These are phyloP conservation scores for Rhizopogon parksii DNA, from an alignment of 1,284 basidiomycete genomes.

Conservation along the genomic window DNA sequence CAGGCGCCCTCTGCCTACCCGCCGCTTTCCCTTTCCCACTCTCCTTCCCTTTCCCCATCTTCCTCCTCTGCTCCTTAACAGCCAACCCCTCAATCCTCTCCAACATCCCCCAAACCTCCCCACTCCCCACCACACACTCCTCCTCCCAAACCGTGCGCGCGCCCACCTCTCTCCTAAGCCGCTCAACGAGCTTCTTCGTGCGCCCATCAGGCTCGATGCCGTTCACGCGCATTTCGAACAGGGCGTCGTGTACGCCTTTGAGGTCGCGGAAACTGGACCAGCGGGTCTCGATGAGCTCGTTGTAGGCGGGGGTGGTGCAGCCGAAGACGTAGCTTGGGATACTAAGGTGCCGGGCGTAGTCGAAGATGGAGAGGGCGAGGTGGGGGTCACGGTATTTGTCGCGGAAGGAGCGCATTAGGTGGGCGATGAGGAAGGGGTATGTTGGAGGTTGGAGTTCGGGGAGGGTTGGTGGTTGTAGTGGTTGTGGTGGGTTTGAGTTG, in stretches of 20 bases:
- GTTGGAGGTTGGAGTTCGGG: slow-evolving; percentile 47
- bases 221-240: slow-evolving; percentile 78
- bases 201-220: slow-evolving; percentile 59
- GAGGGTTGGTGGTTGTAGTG: slow-evolving; percentile 13
- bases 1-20: background rate
- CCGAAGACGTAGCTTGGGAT: slow-evolving; percentile 79
- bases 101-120: background rate
- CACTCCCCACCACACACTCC: background rate
- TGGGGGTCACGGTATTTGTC: slow-evolving; percentile 74
- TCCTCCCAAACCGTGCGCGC: slow-evolving; percentile 7
- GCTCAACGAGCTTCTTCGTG: slow-evolving; percentile 58
- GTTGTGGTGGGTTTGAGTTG: background rate
- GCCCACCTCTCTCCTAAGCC: slow-evolving; percentile 60
- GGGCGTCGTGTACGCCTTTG: slow-evolving; percentile 59
- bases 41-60: slow-evolving; percentile 4
- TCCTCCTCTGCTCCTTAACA: slow-evolving; percentile 20
- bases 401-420: slow-evolving; percentile 69
- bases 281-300: slow-evolving; percentile 73
- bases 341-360: slow-evolving; percentile 66
- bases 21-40: background rate
- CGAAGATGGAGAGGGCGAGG: slow-evolving; percentile 77
- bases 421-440: slow-evolving; percentile 72
- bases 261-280: slow-evolving; percentile 82
- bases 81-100: slow-evolving; percentile 16
- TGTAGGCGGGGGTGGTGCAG: slow-evolving; percentile 79